Conservation (phyloP, 2,329 filamentous ascomycete species). For the Saccharata proteae region DNA sequence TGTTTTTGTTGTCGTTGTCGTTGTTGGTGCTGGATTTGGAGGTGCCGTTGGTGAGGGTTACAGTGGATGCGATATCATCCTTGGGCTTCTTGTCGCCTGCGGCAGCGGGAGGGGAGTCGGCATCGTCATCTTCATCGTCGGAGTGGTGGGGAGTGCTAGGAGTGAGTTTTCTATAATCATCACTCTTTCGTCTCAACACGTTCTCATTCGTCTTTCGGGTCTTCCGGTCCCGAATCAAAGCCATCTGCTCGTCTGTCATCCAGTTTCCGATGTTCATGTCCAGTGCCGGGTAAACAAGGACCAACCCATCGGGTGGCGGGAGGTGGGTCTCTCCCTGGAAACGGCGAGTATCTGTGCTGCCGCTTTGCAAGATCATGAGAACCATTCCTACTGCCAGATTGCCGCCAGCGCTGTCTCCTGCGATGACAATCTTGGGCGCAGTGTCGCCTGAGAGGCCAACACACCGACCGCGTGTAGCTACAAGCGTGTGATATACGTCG, state of each 20-base stretch:
- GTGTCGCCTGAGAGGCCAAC: conserved; percentile 58
- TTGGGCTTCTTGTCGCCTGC: conserved; percentile 7
- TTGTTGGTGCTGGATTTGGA: conserved; percentile 2
- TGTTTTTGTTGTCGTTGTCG: conserved; percentile 13
- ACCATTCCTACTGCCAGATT: conserved; percentile 71
- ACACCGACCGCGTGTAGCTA: conserved; percentile 60
- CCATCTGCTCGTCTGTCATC: conserved; percentile 99
- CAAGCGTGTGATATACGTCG: conserved; percentile 66
- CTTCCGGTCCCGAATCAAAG: conserved; percentile 73
- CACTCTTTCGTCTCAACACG: conserved; percentile 72
- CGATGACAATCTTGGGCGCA: conserved; percentile 57
- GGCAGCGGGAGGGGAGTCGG: conserved; percentile 14
- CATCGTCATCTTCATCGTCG: conserved; percentile 53
- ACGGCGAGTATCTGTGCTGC: conserved; percentile 42
- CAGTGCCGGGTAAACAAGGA: conserved; percentile 79
- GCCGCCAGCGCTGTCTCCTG: conserved; percentile 72
- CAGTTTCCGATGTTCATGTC: conserved; percentile 98
- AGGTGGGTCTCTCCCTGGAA: conserved; percentile 44
- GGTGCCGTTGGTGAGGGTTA: conserved; percentile 13
- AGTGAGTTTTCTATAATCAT: conserved; percentile 75
- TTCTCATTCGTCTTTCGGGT: conserved; percentile 65
- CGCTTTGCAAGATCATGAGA: conserved; percentile 78
- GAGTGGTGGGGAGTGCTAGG: conserved; percentile 70
- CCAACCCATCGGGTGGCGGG: conserved; percentile 68
- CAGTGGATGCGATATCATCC: conserved; percentile 7